phyloP scores from a whole-genome alignment of 164 flowering plant genomes.

The Buxus sempervirens region DNA sequence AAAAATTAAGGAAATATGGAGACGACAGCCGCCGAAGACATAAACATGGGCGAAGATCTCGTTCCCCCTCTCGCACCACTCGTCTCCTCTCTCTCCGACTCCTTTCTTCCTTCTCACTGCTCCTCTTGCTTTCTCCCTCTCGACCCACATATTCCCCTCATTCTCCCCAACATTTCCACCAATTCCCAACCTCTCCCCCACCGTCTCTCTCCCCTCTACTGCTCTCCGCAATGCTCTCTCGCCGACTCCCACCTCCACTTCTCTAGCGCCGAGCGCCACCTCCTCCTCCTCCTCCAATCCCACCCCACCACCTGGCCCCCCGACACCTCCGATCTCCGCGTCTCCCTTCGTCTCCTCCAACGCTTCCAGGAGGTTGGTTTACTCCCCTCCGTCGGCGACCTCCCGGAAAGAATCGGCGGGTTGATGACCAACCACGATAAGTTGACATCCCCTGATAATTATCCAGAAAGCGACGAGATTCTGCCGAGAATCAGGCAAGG shows the following conservation, averaged over 20 bases:
- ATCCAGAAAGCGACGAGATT: slow-evolving; percentile 10
- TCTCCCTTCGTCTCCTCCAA: slow-evolving; percentile 58
- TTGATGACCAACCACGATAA: slow-evolving; percentile 41
- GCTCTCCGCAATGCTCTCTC: slow-evolving; percentile 25
- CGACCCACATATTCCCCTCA: slow-evolving; percentile 17
- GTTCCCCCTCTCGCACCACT: slow-evolving; percentile 50
- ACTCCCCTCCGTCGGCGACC: no score
- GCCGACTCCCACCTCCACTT: slow-evolving; percentile 21
- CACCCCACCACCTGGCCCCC: slow-evolving; percentile 16
- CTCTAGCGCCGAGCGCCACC: slow-evolving; percentile 34
- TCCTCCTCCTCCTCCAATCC: slow-evolving; percentile 28
- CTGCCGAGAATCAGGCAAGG: slow-evolving; percentile 33
- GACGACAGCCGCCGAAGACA: slow-evolving; percentile 43
- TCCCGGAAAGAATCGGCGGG: slow-evolving; percentile 36
- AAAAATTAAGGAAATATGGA: slow-evolving; percentile 60
- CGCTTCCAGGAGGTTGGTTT: no score
- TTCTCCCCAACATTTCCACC: slow-evolving; percentile 17
- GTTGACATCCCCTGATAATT: slow-evolving; percentile 14
- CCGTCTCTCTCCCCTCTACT: slow-evolving; percentile 21
- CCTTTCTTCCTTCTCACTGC: slow-evolving; percentile 55
- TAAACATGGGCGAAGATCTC: slow-evolving; percentile 40
- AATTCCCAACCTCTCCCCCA: slow-evolving; percentile 10
- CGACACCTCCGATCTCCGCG: slow-evolving; percentile 45
- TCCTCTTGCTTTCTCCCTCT: slow-evolving; percentile 58
- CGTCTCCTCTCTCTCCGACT: slow-evolving; percentile 43